These are phyloP conservation scores for Tetrapisispora fleetii DNA, from an alignment of 805 yeast species.

Conservation along the genomic window DNA sequence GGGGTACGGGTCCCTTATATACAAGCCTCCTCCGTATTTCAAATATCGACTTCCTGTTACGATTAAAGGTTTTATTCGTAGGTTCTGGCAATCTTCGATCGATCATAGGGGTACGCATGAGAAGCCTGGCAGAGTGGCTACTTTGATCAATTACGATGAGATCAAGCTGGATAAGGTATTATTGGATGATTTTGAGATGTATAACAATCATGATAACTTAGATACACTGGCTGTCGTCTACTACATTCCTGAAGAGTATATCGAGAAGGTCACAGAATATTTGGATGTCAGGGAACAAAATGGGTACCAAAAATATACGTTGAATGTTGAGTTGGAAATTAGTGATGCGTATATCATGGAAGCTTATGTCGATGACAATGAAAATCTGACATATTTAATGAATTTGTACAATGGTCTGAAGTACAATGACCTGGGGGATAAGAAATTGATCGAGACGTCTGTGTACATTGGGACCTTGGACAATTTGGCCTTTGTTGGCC, in stretches of 20 bases:
- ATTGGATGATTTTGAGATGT: constrained; percentile 33
- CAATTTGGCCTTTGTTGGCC: constrained; percentile 79
- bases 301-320: constrained; percentile 66
- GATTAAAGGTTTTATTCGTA: constrained; percentile 61
- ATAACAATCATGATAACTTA: constrained; percentile 28
- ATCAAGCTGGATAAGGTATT: constrained; percentile 35
- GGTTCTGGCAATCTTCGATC: constrained; percentile 86
- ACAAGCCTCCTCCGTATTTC: constrained; percentile 78
- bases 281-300: constrained; percentile 80
- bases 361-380: background rate
- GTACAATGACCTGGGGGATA: constrained; percentile 28
- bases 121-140: constrained; percentile 82
- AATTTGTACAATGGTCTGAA: constrained; percentile 16
- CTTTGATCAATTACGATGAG: constrained; percentile 55
- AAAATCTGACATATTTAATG: background rate
- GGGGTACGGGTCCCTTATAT: constrained; percentile 83
- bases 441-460: constrained; percentile 40
- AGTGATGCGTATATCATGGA: background rate
- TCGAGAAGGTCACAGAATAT: constrained; percentile 51
- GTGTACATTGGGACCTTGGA: constrained; percentile 79
- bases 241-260: constrained; percentile 58
- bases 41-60: constrained; percentile 59
- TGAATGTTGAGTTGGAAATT: constrained; percentile 46
- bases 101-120: constrained; percentile 88
- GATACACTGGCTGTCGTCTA: constrained; percentile 77